Conservation (phyloP, 495 filamentous ascomycete species). For the Neurospora sp. region DNA sequence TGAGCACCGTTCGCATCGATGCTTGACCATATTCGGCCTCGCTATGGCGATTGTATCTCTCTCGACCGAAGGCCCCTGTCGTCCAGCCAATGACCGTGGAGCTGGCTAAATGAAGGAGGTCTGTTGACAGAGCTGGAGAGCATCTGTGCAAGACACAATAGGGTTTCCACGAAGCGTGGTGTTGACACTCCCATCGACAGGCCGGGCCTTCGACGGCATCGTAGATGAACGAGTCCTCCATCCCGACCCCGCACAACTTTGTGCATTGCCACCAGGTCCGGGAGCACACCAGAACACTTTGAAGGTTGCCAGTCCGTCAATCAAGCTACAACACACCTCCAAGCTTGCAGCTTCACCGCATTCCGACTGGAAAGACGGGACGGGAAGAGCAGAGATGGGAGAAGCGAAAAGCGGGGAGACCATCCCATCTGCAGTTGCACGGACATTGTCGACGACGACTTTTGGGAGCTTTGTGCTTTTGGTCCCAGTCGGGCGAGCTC, state of each 20-base stretch:
- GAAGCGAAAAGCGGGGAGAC: not conserved
- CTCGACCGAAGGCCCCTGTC: conserved; percentile 7
- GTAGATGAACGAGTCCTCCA: not conserved
- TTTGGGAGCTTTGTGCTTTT: not conserved
- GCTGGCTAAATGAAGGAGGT: conserved; percentile 22
- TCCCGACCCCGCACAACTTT: not conserved
- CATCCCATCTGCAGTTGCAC: not conserved
- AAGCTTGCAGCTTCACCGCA: not conserved
- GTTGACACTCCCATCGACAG: not conserved
- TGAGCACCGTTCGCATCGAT: conserved; percentile 12
- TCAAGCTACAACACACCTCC: not conserved
- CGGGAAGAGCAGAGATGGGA: not conserved
- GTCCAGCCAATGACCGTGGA: conserved; percentile 13
- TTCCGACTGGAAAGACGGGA: not conserved
- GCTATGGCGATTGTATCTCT: conserved; percentile 6
- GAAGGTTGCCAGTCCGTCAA: not conserved
- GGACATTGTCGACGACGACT: not conserved
- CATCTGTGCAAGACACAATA: conserved; percentile 2
- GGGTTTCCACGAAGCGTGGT: not conserved
- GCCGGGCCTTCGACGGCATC: not conserved
- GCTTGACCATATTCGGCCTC: conserved; percentile 17
- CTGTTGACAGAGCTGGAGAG: conserved; percentile 17
- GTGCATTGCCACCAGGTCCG: not conserved
- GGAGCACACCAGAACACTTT: not conserved
- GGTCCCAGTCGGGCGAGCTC: not conserved